Conservation (phyloP, 2,329 filamentous ascomycete genomes). For the Penicillium occitanis region DNA sequence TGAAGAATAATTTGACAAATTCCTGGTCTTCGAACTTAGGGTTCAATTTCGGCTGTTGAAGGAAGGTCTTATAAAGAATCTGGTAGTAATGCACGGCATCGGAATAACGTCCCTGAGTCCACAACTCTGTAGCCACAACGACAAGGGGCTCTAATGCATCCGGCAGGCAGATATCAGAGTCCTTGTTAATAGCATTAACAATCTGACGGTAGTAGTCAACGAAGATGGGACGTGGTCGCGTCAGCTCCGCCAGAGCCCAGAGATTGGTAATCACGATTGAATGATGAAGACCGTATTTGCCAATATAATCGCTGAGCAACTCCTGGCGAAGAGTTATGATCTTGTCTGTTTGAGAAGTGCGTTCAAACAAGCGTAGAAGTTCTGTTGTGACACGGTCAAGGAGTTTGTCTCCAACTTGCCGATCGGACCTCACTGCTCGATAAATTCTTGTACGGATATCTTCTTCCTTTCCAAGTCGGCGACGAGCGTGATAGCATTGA, state of each 20-base stretch:
- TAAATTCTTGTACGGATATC: constrained; percentile 40
- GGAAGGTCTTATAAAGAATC: constrained; percentile 40
- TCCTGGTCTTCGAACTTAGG: constrained; percentile 35
- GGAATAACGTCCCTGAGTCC: constrained; percentile 39
- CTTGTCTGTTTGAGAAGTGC: constrained; percentile 35
- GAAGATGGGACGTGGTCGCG: constrained; percentile 37
- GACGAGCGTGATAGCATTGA: constrained; percentile 46
- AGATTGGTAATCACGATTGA: constrained; percentile 39
- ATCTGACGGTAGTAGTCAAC: constrained; percentile 43
- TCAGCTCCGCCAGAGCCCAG: constrained; percentile 38
- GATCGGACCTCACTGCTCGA: constrained; percentile 32
- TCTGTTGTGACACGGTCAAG: constrained; percentile 30
- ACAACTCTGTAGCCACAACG: constrained; percentile 41
- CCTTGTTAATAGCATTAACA: constrained; percentile 41
- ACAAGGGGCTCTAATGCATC: constrained; percentile 42
- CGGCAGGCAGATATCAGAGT: constrained; percentile 33
- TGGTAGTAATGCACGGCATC: constrained; percentile 39
- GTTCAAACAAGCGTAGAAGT: constrained; percentile 34
- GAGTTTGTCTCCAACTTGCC: constrained; percentile 35
- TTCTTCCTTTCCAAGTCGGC: constrained; percentile 38
- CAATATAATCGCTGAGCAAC: constrained; percentile 39
- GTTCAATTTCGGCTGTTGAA: constrained; percentile 35
- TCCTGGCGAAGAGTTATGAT: constrained; percentile 43
- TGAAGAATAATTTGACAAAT: constrained; percentile 36
- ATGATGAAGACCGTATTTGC: constrained; percentile 37